These are phyloP conservation scores for Theobroma grandiflorum DNA, from an alignment of 441 rosid genomes.

Conservation along the genomic window DNA sequence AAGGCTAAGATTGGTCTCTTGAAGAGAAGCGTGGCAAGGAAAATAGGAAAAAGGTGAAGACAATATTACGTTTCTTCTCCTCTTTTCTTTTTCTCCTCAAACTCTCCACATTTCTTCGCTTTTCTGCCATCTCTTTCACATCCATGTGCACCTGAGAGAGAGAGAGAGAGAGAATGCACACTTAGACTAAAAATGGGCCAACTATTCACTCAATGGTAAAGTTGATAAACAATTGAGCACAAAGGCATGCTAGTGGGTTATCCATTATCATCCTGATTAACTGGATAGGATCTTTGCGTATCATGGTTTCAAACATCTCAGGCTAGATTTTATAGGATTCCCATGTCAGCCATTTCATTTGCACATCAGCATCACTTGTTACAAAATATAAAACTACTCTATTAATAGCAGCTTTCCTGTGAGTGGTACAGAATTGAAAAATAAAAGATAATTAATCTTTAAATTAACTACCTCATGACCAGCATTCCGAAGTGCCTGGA, in stretches of 20 bases:
- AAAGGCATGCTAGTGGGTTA: not conserved
- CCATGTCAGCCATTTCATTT: not conserved
- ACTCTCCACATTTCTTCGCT: constrained; percentile 52
- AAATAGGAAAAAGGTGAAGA: not conserved
- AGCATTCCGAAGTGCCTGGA: constrained; percentile 81
- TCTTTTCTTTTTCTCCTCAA: constrained; percentile 76
- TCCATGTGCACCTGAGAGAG: constrained; percentile 55
- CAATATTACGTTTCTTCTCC: constrained; percentile 73
- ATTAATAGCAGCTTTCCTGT: no score
- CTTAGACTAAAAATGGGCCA: not conserved
- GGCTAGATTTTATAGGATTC: not conserved
- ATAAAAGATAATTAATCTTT: not conserved
- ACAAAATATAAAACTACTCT: not conserved
- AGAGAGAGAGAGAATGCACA: not conserved
- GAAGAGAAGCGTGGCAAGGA: not conserved
- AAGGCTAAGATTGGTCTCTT: not conserved
- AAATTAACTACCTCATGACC: constrained; percentile 69
- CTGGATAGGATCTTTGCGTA: not conserved
- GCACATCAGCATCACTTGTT: not conserved
- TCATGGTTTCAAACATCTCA: not conserved
- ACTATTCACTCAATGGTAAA: not conserved
- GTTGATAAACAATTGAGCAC: not conserved
- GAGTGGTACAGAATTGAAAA: not conserved
- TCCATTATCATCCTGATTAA: not conserved
- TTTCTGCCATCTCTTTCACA: constrained; percentile 61